Percentiles rank a stretch among this genome's conserved stretches.
phyloP scores from a whole-genome alignment of 73 alveolate species.

The Paramecium caudatum region DNA sequence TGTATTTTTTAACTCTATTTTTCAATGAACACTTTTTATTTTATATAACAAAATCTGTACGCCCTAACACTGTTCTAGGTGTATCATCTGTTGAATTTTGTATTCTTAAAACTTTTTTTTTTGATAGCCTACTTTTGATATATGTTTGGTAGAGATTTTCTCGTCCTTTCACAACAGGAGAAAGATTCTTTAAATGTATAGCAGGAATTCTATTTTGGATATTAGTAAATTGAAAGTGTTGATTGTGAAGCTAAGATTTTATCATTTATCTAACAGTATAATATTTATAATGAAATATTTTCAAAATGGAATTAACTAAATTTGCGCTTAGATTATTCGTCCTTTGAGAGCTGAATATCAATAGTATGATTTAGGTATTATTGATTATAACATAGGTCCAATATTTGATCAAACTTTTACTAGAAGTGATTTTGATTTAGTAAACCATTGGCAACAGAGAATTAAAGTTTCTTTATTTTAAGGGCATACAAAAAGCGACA shows the following conservation, averaged over 20 bases:
- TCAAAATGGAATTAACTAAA: conserved; percentile 46
- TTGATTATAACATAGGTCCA: background rate
- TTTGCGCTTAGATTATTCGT: conserved; percentile 19
- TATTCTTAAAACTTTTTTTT: no score
- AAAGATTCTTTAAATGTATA: background rate
- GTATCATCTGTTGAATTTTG: no score
- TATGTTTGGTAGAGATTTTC: background rate
- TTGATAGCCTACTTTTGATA: conserved; percentile 10
- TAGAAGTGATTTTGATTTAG: conserved; percentile 42
- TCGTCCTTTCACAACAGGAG: no score
- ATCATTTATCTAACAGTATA: conserved; percentile 49
- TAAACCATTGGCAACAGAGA: conserved; percentile 19
- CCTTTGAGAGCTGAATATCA: conserved; percentile 47
- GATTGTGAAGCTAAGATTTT: background rate
- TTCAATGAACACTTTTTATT: background rate
- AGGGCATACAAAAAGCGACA: background rate
- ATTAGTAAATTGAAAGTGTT: background rate
- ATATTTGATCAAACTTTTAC: background rate
- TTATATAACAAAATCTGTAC: background rate
- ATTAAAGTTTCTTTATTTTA: conserved; percentile 50
- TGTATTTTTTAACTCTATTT: background rate
- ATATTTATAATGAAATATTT: conserved; percentile 46
- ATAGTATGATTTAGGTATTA: conserved; percentile 52
- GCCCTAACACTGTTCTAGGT: background rate
- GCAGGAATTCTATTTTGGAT: background rate